These are phyloP conservation scores for Emmonsia crescens DNA, from an alignment of 2,329 filamentous ascomycete species.

Conservation along the genomic window DNA sequence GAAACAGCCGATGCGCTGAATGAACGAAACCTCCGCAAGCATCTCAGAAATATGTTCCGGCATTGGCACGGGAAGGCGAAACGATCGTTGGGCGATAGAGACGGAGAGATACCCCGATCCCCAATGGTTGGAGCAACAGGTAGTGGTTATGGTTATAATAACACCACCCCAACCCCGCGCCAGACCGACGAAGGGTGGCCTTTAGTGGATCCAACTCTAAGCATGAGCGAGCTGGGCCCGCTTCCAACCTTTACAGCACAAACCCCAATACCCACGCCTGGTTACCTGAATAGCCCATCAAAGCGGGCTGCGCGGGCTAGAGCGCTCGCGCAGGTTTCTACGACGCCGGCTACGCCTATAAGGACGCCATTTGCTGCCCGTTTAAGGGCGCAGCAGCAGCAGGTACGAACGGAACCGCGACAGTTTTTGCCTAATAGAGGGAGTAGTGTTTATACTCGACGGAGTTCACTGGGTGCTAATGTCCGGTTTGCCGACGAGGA, in stretches of 20 bases:
- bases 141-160: background rate
- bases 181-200: background rate
- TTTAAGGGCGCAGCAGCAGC: conserved; percentile 17
- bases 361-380: conserved; percentile 35
- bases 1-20: conserved; percentile 45
- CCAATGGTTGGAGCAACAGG: background rate
- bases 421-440: conserved; percentile 12
- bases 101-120: background rate
- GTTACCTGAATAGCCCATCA: conserved; percentile 36
- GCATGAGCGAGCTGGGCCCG: conserved; percentile 25
- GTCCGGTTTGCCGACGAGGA: conserved; percentile 4
- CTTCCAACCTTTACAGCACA: conserved; percentile 23
- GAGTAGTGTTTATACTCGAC: conserved; percentile 17
- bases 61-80: conserved; percentile 42
- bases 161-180: background rate
- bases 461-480: conserved; percentile 19
- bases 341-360: conserved; percentile 35
- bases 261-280: conserved; percentile 31
- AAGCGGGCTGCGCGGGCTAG: conserved; percentile 35
- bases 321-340: conserved; percentile 32
- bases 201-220: conserved; percentile 17
- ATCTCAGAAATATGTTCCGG: conserved; percentile 44
- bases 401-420: conserved; percentile 24
- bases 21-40: conserved; percentile 44
- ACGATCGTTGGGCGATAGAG: background rate